phyloP scores from a whole-genome alignment of 2,329 filamentous ascomycete species.

The Fusarium sp. region DNA sequence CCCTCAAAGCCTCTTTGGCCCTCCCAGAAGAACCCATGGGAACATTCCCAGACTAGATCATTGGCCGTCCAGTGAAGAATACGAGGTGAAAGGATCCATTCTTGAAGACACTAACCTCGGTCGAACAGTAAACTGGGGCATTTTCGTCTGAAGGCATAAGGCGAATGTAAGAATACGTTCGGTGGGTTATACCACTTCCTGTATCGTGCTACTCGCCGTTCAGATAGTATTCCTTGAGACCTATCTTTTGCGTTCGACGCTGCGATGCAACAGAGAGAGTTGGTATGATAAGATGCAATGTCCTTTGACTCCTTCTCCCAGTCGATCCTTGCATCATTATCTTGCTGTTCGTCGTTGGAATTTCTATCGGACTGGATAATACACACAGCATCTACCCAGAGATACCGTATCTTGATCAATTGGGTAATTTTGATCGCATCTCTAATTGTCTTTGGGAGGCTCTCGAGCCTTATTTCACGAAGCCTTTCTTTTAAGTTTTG shows the following conservation, averaged over 20 bases:
- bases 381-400: not conserved
- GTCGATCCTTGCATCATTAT: not conserved
- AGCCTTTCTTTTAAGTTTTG: not conserved
- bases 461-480: accelerated
- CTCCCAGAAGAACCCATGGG: too few relatives aligned
- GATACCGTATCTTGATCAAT: not conserved
- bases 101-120: not conserved
- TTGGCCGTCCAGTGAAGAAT: not conserved
- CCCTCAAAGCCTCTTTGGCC: too few relatives aligned
- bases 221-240: not conserved
- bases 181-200: not conserved
- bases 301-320: not conserved
- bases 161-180: accelerated
- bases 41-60: too few relatives aligned
- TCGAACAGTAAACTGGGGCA: accelerated
- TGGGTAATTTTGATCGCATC: not conserved
- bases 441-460: not conserved
- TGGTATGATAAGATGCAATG: not conserved
- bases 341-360: not conserved
- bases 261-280: not conserved
- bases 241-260: not conserved
- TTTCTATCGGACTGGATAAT: not conserved
- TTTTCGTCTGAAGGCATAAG: accelerated
- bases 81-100: not conserved
- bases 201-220: not conserved